Evolutionary conservation across 306 rosid species (phyloP).

Genomic region (Rosa persica): DNA sequence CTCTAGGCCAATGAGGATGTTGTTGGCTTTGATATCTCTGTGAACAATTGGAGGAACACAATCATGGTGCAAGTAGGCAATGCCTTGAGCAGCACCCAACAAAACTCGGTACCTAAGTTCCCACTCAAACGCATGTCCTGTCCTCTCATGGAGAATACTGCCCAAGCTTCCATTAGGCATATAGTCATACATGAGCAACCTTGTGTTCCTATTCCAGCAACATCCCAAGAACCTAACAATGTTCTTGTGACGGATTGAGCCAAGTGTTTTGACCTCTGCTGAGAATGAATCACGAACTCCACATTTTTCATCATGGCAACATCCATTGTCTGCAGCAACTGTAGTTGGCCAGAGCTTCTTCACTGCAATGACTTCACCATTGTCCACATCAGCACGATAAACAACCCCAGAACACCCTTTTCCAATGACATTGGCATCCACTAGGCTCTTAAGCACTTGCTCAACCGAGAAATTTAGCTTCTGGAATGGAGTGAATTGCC

Average conservation of each 20-base stretch:
- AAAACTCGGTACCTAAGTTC: slow-evolving; percentile 79
- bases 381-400: slow-evolving; percentile 72
- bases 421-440: slow-evolving; percentile 79
- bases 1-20: slow-evolving; percentile 92
- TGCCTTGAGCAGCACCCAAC: slow-evolving; percentile 89
- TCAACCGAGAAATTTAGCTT: slow-evolving; percentile 83
- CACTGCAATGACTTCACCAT: slow-evolving; percentile 84
- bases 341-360: slow-evolving; percentile 89
- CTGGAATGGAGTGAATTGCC: slow-evolving; percentile 95
- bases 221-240: slow-evolving; percentile 86
- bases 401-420: slow-evolving; percentile 93
- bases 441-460: slow-evolving; percentile 62
- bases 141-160: slow-evolving; percentile 75
- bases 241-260: slow-evolving; percentile 91
- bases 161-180: slow-evolving; percentile 95
- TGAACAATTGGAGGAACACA: slow-evolving; percentile 97
- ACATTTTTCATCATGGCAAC: slow-evolving; percentile 52
- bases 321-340: slow-evolving; percentile 44
- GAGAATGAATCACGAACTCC: slow-evolving; percentile 82
- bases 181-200: slow-evolving; percentile 84
- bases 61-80: slow-evolving; percentile 94
- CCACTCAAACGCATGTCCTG: slow-evolving; percentile 82
- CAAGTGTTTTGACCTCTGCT: slow-evolving; percentile 77
- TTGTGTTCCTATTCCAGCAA: slow-evolving; percentile 73
- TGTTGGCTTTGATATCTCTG: slow-evolving; percentile 93